Base-by-base conservation (phyloP, 345 rosid species). In the Hibiscus trionum region DNA sequence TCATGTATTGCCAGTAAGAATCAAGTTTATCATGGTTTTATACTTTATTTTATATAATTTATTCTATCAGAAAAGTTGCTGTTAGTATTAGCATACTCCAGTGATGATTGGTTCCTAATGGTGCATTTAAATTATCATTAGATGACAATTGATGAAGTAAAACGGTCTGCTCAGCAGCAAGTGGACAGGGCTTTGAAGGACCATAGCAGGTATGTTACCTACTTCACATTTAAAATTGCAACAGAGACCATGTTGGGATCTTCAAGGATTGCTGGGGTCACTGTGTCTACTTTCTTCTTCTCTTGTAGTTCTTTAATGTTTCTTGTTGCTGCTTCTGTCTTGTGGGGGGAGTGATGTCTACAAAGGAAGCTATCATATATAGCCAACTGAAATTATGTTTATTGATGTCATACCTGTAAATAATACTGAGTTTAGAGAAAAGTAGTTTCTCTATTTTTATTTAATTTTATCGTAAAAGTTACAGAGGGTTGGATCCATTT, bases 131-230 rank as follows among this genome's bases (percentile, higher is more conserved):
- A 26, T 79, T 55, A 14, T 73, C 76, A 63, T 67, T 80, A 94
- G 98, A 91, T 88, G 91, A 94, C 98, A 50, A 90, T 91, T 81
- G 91, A 94, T 86, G 98, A 75, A 79, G 97, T 91, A 14, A 91
- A 84, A 85, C 97, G 98, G 61, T 87, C 88, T 81, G 98, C 98
- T 73, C 98, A 90, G 79, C 86, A 91, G 74, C 96, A 90, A 79
- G 90, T 94, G 82, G 86, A 84, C 79, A 88, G 82, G 79, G 98
- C 97, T 35, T 78, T 94, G 82, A 94, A 88, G 84, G 90, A 94
- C 85, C 97, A 88, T 64, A 72, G 90, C 65, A 88, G 97, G 98
- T 94, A 62, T 73, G 76, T 72, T 63, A 31, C 39, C 26, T 75
- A 65, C 16, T 70, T 68, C 39, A 56, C 42, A 21, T 16, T 50